Conservation (phyloP, 179 eudicot genomes). For the Beta corolliflora region DNA sequence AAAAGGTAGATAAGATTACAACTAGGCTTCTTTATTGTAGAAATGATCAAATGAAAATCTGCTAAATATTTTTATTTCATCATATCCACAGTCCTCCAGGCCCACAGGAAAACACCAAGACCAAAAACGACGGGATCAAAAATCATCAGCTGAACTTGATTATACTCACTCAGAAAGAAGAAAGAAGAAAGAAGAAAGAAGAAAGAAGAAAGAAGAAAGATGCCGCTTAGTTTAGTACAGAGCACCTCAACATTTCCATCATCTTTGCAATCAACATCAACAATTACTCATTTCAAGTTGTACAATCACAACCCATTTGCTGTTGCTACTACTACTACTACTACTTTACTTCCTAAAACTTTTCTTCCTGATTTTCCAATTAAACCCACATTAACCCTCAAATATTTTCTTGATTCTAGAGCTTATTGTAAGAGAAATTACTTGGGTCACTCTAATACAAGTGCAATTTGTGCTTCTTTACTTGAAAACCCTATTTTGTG, state of each 20-base stretch:
- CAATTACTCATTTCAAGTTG: conserved; percentile 14
- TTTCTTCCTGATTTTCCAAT: conserved; percentile 35
- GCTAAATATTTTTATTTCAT: neutral
- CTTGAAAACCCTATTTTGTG: conserved; percentile 72
- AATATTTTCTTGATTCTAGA: conserved; percentile 9
- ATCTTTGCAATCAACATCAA: conserved; percentile 4
- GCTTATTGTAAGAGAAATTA: neutral
- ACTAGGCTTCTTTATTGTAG: too few relatives aligned
- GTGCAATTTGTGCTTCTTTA: conserved; percentile 44
- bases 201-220: neutral
- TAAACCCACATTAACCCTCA: conserved; percentile 18
- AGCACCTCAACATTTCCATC: conserved; percentile 19
- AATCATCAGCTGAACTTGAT: neutral
- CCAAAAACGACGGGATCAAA: neutral
- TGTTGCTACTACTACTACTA: neutral
- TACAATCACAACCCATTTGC: conserved; percentile 13
- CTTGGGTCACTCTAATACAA: neutral
- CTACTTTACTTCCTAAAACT: conserved; percentile 31
- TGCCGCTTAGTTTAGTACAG: conserved; percentile 19
- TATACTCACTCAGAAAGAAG: too few relatives aligned
- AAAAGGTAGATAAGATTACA: too few relatives aligned
- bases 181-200: too few relatives aligned
- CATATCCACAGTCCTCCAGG: neutral
- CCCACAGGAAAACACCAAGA: conserved; percentile 10
- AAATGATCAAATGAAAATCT: neutral